Conservation (phyloP, 2,329 filamentous ascomycete species). For the Arthrobotrys entomopaga region DNA sequence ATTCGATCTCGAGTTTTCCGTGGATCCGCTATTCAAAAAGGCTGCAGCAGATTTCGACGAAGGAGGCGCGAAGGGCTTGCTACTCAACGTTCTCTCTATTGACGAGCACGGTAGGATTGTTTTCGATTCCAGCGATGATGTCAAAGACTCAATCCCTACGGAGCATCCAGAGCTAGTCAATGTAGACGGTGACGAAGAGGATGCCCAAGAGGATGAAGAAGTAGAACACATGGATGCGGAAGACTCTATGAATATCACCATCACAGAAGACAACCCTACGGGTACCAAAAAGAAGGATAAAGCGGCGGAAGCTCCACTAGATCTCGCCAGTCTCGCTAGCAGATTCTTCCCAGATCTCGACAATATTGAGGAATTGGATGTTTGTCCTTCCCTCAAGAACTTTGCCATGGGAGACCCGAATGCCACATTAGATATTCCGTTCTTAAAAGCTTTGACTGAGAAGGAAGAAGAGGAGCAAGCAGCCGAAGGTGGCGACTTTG, state of each 20-base stretch:
- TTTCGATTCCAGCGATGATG: constrained; percentile 96
- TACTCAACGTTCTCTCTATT: constrained; percentile 96
- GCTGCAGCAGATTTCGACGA: constrained; percentile 98
- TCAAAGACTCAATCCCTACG: constrained; percentile 65
- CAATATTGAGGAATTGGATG: constrained; percentile 82
- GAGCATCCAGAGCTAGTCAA: constrained; percentile 59
- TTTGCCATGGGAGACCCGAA: constrained; percentile 86
- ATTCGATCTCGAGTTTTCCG: constrained; percentile 94
- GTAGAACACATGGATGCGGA: constrained; percentile 62
- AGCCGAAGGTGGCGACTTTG: constrained; percentile 66
- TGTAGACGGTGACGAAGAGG: constrained; percentile 57
- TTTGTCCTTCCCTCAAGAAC: constrained; percentile 92
- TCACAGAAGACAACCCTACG: constrained; percentile 60
- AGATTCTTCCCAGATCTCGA: constrained; percentile 87
- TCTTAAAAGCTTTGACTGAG: constrained; percentile 85
- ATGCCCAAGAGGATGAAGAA: constrained; percentile 30
- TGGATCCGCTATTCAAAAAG: constrained; percentile 99
- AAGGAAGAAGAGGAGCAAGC: constrained; percentile 69
- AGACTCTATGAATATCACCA: constrained; percentile 57
- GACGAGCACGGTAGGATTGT: constrained; percentile 92
- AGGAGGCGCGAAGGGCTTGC: constrained; percentile 91
- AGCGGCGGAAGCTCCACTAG: constrained; percentile 76
- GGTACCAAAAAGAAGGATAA: constrained; percentile 62
- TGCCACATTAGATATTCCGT: constrained; percentile 87
- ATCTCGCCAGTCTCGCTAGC: constrained; percentile 76